These are phyloP conservation scores for Neopestalotiopsis sp. DNA, from an alignment of 2,329 filamentous ascomycete species.

Conservation along the genomic window DNA sequence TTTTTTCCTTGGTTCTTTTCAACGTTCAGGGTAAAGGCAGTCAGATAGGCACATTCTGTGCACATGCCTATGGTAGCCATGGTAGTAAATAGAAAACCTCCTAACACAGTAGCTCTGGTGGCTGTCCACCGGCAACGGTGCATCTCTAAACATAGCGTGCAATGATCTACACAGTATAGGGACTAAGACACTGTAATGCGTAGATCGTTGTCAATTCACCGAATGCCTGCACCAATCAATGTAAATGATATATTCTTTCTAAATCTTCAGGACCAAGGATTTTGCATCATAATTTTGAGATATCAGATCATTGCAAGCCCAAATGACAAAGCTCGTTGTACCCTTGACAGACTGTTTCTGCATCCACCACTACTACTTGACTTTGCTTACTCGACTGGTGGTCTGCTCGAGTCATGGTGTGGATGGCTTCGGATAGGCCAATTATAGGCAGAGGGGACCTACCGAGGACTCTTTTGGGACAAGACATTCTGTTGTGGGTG, in stretches of 20 bases:
- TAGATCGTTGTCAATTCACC: not conserved
- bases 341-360: no score
- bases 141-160: not conserved
- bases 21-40: not conserved
- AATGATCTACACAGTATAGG: not conserved
- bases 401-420: slow-evolving; percentile 17
- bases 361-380: not conserved
- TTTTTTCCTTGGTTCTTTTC: not conserved
- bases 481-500: not conserved
- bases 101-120: not conserved
- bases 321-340: no score
- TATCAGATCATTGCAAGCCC: no score
- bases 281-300: no score
- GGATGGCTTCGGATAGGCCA: not conserved
- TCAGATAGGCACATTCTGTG: not conserved
- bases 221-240: not conserved
- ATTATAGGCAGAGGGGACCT: not conserved
- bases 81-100: not conserved
- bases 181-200: not conserved
- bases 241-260: not conserved
- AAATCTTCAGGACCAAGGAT: no score
- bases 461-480: not conserved
- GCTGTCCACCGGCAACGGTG: not conserved
- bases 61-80: not conserved
- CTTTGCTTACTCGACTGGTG: slow-evolving; percentile 4